These are phyloP conservation scores for Amanita muscaria DNA, from an alignment of 768 basidiomycete species.

Conservation along the genomic window DNA sequence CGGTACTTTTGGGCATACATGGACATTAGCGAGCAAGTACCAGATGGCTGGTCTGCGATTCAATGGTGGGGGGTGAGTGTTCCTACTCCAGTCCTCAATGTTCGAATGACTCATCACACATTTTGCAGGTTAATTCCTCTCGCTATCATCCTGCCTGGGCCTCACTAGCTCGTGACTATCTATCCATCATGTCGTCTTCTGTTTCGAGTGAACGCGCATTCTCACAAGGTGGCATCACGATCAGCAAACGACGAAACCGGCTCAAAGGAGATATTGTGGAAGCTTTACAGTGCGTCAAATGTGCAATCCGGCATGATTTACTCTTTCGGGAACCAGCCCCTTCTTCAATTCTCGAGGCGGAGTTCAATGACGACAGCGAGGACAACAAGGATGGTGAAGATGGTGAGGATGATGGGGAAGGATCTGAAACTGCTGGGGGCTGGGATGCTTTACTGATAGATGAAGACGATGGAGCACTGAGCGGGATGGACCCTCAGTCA, in stretches of 20 bases:
- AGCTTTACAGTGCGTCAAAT: slow-evolving; percentile 24
- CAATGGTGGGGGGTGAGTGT: slow-evolving; percentile 28
- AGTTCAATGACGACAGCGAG: no score
- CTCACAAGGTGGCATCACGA: slow-evolving; percentile 30
- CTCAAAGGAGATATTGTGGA: slow-evolving; percentile 28
- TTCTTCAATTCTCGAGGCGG: no score
- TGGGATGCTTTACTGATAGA: no score
- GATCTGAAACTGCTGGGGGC: no score
- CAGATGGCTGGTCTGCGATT: slow-evolving; percentile 14
- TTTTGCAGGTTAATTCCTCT: slow-evolving; percentile 15
- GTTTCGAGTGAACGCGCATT: slow-evolving; percentile 34
- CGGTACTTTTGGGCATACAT: no score
- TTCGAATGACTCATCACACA: neutral
- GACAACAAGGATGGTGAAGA: no score
- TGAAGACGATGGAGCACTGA: no score
- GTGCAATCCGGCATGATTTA: slow-evolving; percentile 15
- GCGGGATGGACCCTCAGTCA: no score
- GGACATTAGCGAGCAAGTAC: neutral
- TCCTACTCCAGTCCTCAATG: neutral
- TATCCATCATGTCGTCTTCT: slow-evolving; percentile 30
- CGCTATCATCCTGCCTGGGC: slow-evolving; percentile 23
- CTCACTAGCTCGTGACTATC: slow-evolving; percentile 15
- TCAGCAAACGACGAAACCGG: slow-evolving; percentile 25
- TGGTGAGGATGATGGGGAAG: no score
- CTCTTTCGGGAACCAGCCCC: slow-evolving; percentile 22